phyloP scores from a whole-genome alignment of 2,329 filamentous ascomycete genomes.

The Tolypocladium capitatum region DNA sequence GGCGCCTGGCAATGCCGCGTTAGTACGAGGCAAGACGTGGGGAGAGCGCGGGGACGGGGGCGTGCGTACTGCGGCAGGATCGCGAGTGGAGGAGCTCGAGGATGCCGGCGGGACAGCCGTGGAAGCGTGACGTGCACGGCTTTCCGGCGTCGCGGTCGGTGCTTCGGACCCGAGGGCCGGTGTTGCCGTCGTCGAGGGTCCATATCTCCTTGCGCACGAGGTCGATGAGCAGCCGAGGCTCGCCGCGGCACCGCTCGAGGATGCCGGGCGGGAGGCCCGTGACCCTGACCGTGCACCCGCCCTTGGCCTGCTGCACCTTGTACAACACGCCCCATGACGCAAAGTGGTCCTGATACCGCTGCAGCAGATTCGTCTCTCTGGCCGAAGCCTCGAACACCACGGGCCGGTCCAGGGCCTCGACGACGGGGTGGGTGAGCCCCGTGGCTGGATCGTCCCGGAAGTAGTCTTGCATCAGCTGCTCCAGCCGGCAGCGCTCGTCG shows the following conservation, averaged over 20 bases:
- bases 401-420: constrained; percentile 32
- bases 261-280: constrained; percentile 56
- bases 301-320: constrained; percentile 20
- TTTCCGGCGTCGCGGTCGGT: constrained; percentile 4
- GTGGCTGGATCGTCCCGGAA: constrained; percentile 18
- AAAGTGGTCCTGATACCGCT: constrained; percentile 42
- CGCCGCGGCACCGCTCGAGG: constrained; percentile 57
- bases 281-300: constrained; percentile 29
- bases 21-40: not conserved
- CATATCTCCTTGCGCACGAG: constrained; percentile 66
- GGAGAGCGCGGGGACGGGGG: no score
- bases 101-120: constrained; percentile 60
- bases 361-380: constrained; percentile 48
- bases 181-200: constrained; percentile 39
- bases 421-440: constrained; percentile 10
- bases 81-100: constrained; percentile 64
- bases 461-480: constrained; percentile 49
- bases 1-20: constrained; percentile 29
- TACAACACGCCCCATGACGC: constrained; percentile 62
- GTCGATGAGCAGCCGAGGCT: constrained; percentile 60
- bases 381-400: constrained; percentile 51
- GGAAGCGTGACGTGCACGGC: constrained; percentile 50
- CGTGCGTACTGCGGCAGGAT: constrained; percentile 52
- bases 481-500: constrained; percentile 75
- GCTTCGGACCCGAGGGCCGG: constrained; percentile 1